Conservation (phyloP, 2,329 filamentous ascomycete species). For the Colletotrichum lini region DNA sequence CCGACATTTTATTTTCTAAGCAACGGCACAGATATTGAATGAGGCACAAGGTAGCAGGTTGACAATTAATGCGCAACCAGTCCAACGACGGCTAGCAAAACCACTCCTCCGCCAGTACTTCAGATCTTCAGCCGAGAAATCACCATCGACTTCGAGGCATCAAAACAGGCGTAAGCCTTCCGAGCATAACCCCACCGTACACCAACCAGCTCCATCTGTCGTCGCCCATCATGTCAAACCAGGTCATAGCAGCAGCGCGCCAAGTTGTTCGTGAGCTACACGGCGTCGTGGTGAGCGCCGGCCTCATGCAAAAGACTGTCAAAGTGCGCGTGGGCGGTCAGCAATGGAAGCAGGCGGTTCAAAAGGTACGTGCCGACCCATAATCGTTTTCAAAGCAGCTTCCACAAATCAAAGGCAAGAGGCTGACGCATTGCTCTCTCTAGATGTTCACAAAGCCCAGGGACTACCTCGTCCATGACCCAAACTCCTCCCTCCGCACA, state of each 20-base stretch:
- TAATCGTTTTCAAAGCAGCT: not conserved
- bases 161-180: not conserved
- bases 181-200: too few relatives aligned
- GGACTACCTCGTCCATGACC: conserved; percentile 83
- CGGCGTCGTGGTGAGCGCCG: conserved; percentile 83
- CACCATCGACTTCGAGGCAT: not conserved
- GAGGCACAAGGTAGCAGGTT: not conserved
- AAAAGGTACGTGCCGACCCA: conserved; percentile 36
- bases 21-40: not conserved
- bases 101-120: not conserved
- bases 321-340: conserved; percentile 81
- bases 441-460: conserved; percentile 76
- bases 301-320: conserved; percentile 83
- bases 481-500: conserved; percentile 77
- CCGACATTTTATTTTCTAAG: conserved; percentile 1
- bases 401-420: not conserved
- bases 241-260: conserved; percentile 53
- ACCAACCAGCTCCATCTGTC: not conserved
- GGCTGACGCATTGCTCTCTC: conserved; percentile 15
- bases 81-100: not conserved
- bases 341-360: conserved; percentile 72
- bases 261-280: conserved; percentile 66
- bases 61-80: not conserved
- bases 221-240: conserved; percentile 54
- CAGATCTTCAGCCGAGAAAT: not conserved